Conservation (phyloP, 352 stramenopile genomes). For the Pythium utonaiense region DNA sequence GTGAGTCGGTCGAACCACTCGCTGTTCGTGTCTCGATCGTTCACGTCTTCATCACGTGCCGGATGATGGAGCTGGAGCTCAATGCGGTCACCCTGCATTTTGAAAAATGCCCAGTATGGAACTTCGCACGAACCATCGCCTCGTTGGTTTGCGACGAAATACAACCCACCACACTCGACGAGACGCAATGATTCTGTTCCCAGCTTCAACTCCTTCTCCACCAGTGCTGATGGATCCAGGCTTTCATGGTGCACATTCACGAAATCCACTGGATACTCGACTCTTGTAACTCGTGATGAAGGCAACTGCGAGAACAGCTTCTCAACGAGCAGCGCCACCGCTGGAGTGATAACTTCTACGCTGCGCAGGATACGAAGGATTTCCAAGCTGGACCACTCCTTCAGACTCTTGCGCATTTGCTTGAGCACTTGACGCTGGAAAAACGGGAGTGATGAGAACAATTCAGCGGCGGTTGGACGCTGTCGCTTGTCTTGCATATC, state of each 20-base stretch:
- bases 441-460: constrained; percentile 59
- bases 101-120: constrained; percentile 81
- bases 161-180: constrained; percentile 52
- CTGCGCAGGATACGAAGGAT: constrained; percentile 75
- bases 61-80: constrained; percentile 64
- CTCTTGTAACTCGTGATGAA: constrained; percentile 47
- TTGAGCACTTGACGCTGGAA: constrained; percentile 77
- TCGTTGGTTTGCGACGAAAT: constrained; percentile 50
- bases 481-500: constrained; percentile 44
- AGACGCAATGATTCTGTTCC: constrained; percentile 40
- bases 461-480: constrained; percentile 32
- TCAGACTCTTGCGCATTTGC: constrained; percentile 63
- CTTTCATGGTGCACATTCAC: constrained; percentile 60
- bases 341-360: constrained; percentile 58
- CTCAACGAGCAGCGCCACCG: constrained; percentile 62
- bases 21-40: not conserved
- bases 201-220: constrained; percentile 55
- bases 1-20: constrained; percentile 45
- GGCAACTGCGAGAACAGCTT: constrained; percentile 74
- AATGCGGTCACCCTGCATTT: constrained; percentile 46
- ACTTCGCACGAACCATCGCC: constrained; percentile 35
- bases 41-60: not conserved
- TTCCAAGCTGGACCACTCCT: constrained; percentile 82
- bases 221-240: constrained; percentile 49
- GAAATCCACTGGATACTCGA: constrained; percentile 71